These are phyloP conservation scores for Sarcodon aspratus DNA, from an alignment of 768 basidiomycete genomes.

Conservation along the genomic window DNA sequence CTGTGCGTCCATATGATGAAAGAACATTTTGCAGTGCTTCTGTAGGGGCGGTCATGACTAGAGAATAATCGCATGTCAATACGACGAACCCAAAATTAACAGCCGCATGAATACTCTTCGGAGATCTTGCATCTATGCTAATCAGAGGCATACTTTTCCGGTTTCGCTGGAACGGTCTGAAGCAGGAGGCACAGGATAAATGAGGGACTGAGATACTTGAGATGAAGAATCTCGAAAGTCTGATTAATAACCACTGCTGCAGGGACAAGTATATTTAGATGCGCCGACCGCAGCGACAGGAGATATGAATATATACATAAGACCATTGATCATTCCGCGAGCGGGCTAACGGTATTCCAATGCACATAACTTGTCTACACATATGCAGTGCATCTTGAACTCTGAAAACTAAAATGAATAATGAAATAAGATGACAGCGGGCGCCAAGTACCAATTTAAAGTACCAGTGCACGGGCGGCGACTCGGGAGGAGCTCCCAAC, in stretches of 20 bases:
- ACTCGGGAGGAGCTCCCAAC: no score
- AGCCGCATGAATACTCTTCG: slow-evolving; percentile 26
- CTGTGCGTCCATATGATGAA: slow-evolving; percentile 23
- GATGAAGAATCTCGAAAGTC: slow-evolving; percentile 21
- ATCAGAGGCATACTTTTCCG: slow-evolving; percentile 25
- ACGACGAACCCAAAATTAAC: slow-evolving; percentile 25
- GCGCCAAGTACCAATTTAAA: no score
- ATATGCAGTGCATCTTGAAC: no score
- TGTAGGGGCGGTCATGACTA: slow-evolving; percentile 27
- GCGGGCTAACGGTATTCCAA: no score
- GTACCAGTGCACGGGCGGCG: no score
- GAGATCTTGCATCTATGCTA: slow-evolving; percentile 27
- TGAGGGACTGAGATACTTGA: slow-evolving; percentile 31
- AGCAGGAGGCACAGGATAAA: slow-evolving; percentile 29
- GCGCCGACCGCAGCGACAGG: no score
- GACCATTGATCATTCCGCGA: no score
- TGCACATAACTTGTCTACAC: no score
- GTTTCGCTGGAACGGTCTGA: slow-evolving; percentile 34
- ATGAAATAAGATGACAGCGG: no score
- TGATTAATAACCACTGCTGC: slow-evolving; percentile 1
- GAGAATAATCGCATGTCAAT: slow-evolving; percentile 3
- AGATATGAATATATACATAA: no score
- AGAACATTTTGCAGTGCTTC: slow-evolving; percentile 24
- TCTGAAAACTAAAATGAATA: no score
- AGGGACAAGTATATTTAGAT: no score